Base-by-base conservation (phyloP, 2,329 filamentous ascomycete species). In the Ceratocystis albifundus region DNA sequence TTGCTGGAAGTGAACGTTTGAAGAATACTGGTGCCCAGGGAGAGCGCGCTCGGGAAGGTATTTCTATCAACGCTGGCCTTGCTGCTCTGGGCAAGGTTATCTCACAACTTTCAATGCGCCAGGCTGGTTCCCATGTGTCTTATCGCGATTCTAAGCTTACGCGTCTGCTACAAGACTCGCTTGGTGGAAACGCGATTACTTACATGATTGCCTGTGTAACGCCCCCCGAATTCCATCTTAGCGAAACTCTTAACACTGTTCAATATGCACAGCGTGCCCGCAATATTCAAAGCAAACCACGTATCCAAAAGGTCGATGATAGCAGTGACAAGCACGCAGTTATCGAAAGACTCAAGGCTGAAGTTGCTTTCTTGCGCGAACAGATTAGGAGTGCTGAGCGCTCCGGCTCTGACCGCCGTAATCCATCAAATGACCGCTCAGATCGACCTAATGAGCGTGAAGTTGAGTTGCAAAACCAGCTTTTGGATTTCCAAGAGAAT, bases 201-300 rank as follows among this genome's bases (percentile, higher is more conserved):
- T 99, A 97, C 77, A 97, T 99, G 94, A 94, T 99, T 77, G 94
- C 94, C 7, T 99, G 94, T 76, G 92, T 99, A 36, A 99, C 93
- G 0, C 93, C 92, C 0, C 90, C 93, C 15, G 92, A 96, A 74
- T 99, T 99, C 74, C 94, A 99, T 74, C 80, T 99, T 57, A 97
- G 92, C 77, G 94, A 99, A 77, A 97, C 95, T 0, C 80, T 99
- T 67, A 99, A 99, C 75, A 99, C 94, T 0, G 90, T 99, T 25
- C 89, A 96, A 75, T 99, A 99, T 76, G 94, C 94, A 5, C 94
- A 97, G 77, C 85, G 94, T 70, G 95, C 94, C 69, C 88, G 94
- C 70, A 91, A 92, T 1, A 99, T 99, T 68, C 94, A 99, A 78
- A 96, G 90, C 77, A 97, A 96, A 75, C 95, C 94, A 6, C 88